phyloP scores from a whole-genome alignment of 306 rosid species.

The Bauhinia variegata region DNA sequence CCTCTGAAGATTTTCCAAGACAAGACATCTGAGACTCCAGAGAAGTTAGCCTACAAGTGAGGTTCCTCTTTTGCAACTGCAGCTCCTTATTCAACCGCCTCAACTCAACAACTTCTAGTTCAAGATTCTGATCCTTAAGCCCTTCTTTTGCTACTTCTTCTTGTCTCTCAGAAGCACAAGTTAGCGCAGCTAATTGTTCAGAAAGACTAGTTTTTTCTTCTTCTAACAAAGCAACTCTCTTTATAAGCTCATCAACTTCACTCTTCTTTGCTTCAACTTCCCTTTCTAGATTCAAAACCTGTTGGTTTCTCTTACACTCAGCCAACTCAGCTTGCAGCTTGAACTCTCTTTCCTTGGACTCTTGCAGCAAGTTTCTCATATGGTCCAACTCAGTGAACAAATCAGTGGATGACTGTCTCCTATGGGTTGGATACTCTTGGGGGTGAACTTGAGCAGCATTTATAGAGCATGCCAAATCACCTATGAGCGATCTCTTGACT shows the following conservation, averaged over 20 bases:
- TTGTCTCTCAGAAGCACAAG: constrained; percentile 45
- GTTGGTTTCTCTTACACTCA: constrained; percentile 56
- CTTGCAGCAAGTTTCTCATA: constrained; percentile 71
- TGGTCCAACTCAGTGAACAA: constrained; percentile 89
- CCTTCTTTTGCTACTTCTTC: constrained; percentile 50
- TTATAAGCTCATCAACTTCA: constrained; percentile 60
- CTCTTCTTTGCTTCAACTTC: constrained; percentile 48
- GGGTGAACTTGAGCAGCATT: constrained; percentile 75
- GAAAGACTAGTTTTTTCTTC: constrained; percentile 61
- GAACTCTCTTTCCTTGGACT: constrained; percentile 79
- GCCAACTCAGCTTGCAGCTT: constrained; percentile 79
- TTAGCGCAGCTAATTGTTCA: constrained; percentile 52
- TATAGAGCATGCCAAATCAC: constrained; percentile 72
- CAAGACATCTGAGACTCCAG: constrained; percentile 67
- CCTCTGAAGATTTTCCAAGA: constrained; percentile 69
- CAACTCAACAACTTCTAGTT: constrained; percentile 86
- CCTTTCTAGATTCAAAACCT: constrained; percentile 47
- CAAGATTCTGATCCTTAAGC: constrained; percentile 51
- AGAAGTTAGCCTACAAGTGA: constrained; percentile 72
- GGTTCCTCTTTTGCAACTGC: constrained; percentile 88
- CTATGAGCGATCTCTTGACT: constrained; percentile 78
- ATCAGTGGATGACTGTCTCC: constrained; percentile 92
- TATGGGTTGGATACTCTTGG: constrained; percentile 59
- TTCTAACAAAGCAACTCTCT: constrained; percentile 57
- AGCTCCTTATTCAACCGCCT: constrained; percentile 90